Evolutionary conservation across 257 asterid species (phyloP).

Genomic region (Solanum pimpinellifolium): DNA sequence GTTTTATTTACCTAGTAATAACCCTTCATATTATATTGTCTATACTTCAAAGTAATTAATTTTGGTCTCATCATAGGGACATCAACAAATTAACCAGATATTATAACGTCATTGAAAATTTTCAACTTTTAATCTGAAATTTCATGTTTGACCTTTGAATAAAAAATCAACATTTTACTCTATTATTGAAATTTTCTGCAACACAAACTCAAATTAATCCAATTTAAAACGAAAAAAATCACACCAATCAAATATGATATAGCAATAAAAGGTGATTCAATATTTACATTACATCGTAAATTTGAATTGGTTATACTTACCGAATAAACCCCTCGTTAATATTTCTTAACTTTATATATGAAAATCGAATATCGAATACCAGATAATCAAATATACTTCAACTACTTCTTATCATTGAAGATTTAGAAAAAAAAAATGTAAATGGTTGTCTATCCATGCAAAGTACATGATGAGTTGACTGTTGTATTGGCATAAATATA

Average conservation of each 20-base stretch:
- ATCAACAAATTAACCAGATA: neutral
- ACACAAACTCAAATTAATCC: neutral
- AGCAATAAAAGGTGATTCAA: neutral
- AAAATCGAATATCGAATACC: neutral
- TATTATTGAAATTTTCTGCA: neutral
- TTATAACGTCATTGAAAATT: no score
- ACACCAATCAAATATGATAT: neutral
- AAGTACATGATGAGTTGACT: neutral
- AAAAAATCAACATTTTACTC: neutral
- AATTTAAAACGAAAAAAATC: no score
- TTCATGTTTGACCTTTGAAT: neutral
- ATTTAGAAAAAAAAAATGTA: neutral
- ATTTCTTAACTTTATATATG: neutral
- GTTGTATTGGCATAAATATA: neutral
- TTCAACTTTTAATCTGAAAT: no score
- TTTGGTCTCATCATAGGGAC: neutral
- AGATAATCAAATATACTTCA: neutral
- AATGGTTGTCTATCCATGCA: neutral
- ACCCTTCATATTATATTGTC: neutral
- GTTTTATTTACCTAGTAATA: neutral
- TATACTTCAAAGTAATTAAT: neutral
- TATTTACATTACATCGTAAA: neutral
- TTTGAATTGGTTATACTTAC: neutral
- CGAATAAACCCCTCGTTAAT: fast-evolving
- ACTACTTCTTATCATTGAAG: neutral